These are phyloP conservation scores for Solanum clarkiae DNA, from an alignment of 257 asterid species.

Conservation along the genomic window DNA sequence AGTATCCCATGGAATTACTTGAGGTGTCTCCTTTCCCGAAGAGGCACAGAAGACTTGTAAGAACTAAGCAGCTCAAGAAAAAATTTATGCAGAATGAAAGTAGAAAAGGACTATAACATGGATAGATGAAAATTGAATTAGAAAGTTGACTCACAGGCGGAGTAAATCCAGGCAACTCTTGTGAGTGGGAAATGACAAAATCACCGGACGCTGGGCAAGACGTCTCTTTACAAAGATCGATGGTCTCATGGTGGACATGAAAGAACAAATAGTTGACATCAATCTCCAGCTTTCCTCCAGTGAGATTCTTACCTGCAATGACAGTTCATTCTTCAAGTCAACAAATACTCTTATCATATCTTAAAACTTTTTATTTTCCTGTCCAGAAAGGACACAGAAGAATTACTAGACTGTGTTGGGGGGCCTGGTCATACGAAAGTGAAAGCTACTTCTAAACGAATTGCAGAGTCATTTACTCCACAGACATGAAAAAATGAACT, in stretches of 20 bases:
- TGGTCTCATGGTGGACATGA: constrained; percentile 39
- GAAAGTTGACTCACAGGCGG: constrained; percentile 60
- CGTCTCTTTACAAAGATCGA: constrained; percentile 62
- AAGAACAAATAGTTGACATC: constrained; percentile 46
- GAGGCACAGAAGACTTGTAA: not conserved
- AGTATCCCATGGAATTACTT: not conserved
- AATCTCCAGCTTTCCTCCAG: constrained; percentile 56
- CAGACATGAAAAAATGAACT: not conserved
- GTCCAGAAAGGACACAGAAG: not conserved
- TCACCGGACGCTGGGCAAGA: constrained; percentile 72
- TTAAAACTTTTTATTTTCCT: not conserved
- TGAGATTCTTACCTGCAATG: constrained; percentile 40
- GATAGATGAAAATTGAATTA: not conserved
- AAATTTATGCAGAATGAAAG: not conserved
- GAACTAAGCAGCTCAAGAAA: not conserved
- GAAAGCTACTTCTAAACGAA: not conserved
- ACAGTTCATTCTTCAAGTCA: not conserved
- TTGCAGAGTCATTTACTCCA: not conserved
- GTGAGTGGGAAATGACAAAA: constrained; percentile 62
- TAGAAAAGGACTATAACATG: not conserved
- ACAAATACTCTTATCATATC: not conserved
- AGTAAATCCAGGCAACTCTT: constrained; percentile 60
- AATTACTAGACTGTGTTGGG: not conserved
- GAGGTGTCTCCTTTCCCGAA: not conserved
- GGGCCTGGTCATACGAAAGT: not conserved